Evolutionary conservation across 2,329 filamentous ascomycete genomes (phyloP).

Genomic region (Venturia effusa): DNA sequence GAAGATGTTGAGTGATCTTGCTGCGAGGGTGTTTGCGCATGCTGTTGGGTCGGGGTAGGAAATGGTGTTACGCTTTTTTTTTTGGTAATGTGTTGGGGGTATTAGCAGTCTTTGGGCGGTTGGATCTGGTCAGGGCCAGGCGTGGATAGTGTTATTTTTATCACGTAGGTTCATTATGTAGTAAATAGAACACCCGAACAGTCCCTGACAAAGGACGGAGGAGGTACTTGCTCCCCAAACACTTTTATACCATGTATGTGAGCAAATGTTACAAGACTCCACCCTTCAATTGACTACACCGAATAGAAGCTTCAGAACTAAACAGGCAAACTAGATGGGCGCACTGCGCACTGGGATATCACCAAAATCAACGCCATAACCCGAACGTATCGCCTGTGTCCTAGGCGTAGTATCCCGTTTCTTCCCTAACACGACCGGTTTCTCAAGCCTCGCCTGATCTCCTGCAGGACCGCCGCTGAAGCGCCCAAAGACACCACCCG

Average conservation of each 20-base stretch:
- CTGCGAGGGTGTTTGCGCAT: constrained; percentile 76
- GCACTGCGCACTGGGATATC: constrained; percentile 15
- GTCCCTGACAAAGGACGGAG: not conserved
- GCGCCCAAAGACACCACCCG: constrained; percentile 17
- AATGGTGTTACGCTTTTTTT: not conserved
- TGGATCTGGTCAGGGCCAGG: not conserved
- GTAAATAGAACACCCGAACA: not conserved
- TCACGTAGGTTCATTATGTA: not conserved
- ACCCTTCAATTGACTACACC: not conserved
- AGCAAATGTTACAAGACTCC: not conserved
- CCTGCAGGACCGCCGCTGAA: constrained; percentile 26
- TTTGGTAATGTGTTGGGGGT: not conserved
- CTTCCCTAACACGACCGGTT: constrained; percentile 17
- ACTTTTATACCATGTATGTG: not conserved
- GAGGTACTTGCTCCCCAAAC: not conserved
- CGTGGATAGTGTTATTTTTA: too few relatives aligned
- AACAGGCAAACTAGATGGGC: not conserved
- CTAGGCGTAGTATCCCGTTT: constrained; percentile 12
- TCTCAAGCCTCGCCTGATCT: constrained; percentile 28
- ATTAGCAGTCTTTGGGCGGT: not conserved
- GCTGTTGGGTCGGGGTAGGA: constrained; percentile 36
- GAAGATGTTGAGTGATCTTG: constrained; percentile 70
- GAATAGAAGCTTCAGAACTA: too few relatives aligned
- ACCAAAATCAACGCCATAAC: constrained; percentile 18
- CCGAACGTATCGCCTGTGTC: constrained; percentile 14